Base-by-base conservation (phyloP, 306 rosid genomes). In the Prunus padus region DNA sequence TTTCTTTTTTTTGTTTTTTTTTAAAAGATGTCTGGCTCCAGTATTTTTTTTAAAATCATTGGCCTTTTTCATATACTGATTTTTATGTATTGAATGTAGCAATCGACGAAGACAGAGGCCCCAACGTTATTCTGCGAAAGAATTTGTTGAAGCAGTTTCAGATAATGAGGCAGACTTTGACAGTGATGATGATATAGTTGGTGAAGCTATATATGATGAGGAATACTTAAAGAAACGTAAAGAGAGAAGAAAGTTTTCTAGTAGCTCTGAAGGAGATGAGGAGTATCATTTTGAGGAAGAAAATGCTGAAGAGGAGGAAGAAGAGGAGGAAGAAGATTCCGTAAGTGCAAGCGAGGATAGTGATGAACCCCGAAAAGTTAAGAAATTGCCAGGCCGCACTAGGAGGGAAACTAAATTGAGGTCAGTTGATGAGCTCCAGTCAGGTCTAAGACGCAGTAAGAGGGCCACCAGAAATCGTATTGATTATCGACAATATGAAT, bases 251-350 rank as follows among this genome's bases (percentile, higher is more conserved):
- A 92, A 77, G 72, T 73, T 80, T 68, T 90, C 97, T 23, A 96
- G 99, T 86, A 89, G 98, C 83, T 96, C 99, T 62, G 99, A 96
- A 85, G 99, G 94, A 65, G 99, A 96, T 76, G 99, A 90, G 78
- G 99, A 96, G 84, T 87, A 96, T 82, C 87, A 71, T 69, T 86
- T 92, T 88, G 97, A 92, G 61, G 97, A 95, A 65, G 96, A 92
- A 71, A 90, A 92, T 82, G 83, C 87, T n/a, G 99, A 92, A 81
- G 99, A 96, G 46, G 99, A 92, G 62, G 97, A 95, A 44, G 91
- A 87, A 13, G 91, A 85, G 22, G 98, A 93, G 12, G 96, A 89
- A 3, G 98, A 91, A 22, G 92, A 86, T 69, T 89, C 92, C 65
- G 72, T 83, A 44, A 91, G 97, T 85, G 79, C 79, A 44, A 96